Evolutionary conservation across 2,329 filamentous ascomycete genomes (phyloP), one percentile per base, ranked within the genome.

Genomic region (Spiromastix sp.): DNA sequence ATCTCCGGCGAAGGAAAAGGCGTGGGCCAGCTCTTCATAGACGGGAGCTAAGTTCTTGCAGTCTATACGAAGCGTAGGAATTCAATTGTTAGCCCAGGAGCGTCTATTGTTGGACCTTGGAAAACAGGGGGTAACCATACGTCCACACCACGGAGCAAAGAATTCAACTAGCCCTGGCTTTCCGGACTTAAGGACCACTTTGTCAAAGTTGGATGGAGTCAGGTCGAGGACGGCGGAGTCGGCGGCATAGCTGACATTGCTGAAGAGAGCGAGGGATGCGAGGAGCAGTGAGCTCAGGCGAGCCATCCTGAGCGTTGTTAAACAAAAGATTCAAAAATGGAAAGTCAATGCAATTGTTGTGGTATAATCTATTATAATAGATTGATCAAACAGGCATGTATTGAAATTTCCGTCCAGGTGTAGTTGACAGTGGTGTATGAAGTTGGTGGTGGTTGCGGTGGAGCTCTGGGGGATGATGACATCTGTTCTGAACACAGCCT

Each of bases 101-200:
- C n/a, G n/a, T n/a, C n/a, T n/a, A n/a, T n/a, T n/a, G n/a, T n/a
- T n/a, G n/a, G n/a, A n/a, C n/a, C n/a, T n/a, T n/a, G n/a, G n/a
- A n/a, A n/a, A n/a, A n/a, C n/a, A n/a, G n/a, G n/a, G n/a, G n/a
- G n/a, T n/a, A n/a, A n/a, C n/a, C n/a, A n/a, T n/a, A n/a, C n/a
- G 91, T 20, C 91, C 93, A 56, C 91, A 98, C 91, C 91, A 98
- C 16, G 89, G 87, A 21, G 91, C 91, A 57, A 93, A 96, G 74
- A 98, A 98, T 62, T 96, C 87, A 50, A 96, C 86, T 17, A 98
- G 79, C 0, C 91, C 87, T 28, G 91, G 89, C 70, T 93, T 96
- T 62, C 86, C 86, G 30, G 84, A 89, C 59, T 93, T 77, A 41
- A 94, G 72, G 45, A 94, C 85, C 37, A 94, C 71, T 31, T 80